These are phyloP conservation scores for Styphnolobium japonicum DNA, from an alignment of 306 rosid genomes.

Conservation along the genomic window DNA sequence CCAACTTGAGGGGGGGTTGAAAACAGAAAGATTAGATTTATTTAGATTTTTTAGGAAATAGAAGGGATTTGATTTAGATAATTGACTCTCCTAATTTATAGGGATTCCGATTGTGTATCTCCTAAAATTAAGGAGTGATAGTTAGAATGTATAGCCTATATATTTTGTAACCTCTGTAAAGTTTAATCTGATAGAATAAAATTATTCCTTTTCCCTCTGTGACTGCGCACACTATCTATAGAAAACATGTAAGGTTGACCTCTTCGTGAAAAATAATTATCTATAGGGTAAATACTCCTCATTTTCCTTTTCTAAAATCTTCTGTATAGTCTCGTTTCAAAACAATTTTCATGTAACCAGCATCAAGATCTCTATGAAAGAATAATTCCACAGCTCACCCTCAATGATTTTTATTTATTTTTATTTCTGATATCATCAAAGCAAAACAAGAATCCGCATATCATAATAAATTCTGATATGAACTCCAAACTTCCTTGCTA, in stretches of 20 bases:
- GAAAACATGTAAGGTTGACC: conserved; percentile 10
- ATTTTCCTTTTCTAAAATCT: conserved; percentile 1
- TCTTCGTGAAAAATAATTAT: background rate
- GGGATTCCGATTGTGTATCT: too few species aligned
- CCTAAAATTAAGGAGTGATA: too few species aligned
- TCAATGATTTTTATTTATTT: background rate
- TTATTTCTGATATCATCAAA: conserved; percentile 2
- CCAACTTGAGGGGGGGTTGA: too few species aligned
- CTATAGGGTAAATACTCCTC: background rate
- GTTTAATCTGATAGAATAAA: too few species aligned
- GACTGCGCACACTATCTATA: too few species aligned
- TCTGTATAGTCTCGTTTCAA: background rate
- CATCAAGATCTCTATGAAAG: background rate
- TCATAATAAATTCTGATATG: background rate
- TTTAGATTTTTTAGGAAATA: too few species aligned
- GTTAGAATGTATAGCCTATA: too few species aligned
- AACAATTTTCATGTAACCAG: background rate
- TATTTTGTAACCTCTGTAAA: too few species aligned
- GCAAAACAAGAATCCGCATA: conserved; percentile 18
- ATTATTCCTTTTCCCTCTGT: too few species aligned
- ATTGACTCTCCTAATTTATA: too few species aligned
- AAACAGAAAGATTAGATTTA: too few species aligned
- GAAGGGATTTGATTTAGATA: too few species aligned
- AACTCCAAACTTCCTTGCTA: background rate
- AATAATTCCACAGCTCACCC: conserved; percentile 1